These are phyloP conservation scores for Pholiota conissans DNA, from an alignment of 768 basidiomycete species.

Conservation along the genomic window DNA sequence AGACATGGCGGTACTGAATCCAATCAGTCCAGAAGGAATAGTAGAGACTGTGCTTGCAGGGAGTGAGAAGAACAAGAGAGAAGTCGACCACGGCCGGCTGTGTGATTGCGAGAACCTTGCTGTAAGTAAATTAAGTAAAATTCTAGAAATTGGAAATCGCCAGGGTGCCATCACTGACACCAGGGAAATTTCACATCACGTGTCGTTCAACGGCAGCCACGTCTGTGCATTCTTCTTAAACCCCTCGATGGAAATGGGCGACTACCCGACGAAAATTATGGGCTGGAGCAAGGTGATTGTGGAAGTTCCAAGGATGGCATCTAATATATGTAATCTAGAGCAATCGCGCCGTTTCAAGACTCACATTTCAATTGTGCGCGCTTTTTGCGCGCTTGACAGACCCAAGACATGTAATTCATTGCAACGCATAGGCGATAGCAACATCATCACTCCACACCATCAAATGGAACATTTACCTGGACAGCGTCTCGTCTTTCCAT, in stretches of 20 bases:
- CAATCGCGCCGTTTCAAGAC: no score
- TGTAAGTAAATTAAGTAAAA: not conserved
- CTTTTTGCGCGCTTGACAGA: not conserved
- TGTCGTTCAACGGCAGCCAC: not conserved
- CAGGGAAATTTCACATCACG: not conserved
- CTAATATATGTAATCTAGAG: no score
- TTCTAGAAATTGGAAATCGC: not conserved
- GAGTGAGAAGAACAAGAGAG: not conserved
- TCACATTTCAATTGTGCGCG: not conserved
- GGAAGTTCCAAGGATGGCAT: no score
- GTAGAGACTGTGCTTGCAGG: conserved; percentile 6
- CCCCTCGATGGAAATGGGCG: no score
- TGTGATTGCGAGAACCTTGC: not conserved
- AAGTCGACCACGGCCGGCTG: not conserved
- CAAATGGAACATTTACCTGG: no score
- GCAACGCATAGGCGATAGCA: not conserved
- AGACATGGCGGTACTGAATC: conserved; percentile 55
- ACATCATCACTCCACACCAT: no score
- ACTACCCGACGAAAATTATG: no score
- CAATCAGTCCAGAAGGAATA: conserved; percentile 27
- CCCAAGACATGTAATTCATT: not conserved
- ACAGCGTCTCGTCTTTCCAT: no score
- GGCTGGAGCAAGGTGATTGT: no score
- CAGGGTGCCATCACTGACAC: not conserved
- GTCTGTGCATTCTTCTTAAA: no score